Evolutionary conservation across 2,329 filamentous ascomycete species (phyloP), one percentile per base, ranked within the genome.

Genomic region (Coniochaeta ligniaria): DNA sequence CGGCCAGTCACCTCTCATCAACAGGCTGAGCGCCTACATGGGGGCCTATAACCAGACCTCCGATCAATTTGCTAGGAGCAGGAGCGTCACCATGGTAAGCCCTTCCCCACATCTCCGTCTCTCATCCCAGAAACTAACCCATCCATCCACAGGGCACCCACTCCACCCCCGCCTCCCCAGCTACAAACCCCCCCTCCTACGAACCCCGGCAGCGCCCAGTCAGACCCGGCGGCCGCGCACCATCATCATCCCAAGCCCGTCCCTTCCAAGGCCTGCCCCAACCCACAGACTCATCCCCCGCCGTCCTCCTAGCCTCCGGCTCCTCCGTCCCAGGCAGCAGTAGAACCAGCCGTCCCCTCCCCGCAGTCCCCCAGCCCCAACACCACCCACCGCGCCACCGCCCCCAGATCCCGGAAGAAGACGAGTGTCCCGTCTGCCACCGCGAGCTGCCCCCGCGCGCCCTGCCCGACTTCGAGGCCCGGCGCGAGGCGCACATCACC

Each of bases 361-460:
- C 47, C 2, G 47, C 47, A 2, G 47, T 52, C 2, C 47, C 47
- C 14, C 47, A 28, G 16, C 47, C 9, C 22, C 72, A 70, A 28
- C 77, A 75, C n/a, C n/a, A n/a, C n/a, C n/a, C n/a, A n/a, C n/a
- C n/a, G n/a, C n/a, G n/a, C n/a, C n/a, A n/a, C 4, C 78, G 77
- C 12, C 79, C 76, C 1, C 83, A 81, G 60, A 79, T 83, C 67
- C 78, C 80, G 6, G 90, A 93, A 70, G 90, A 92, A 69, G 90
- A 93, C 69, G 88, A 91, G 67, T 94, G 90, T 63, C 90, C 90
- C 0, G 83, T 93, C 52, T 94, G 90, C 67, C 89, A 90, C 68
- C 75, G 78, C 41, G 88, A 92, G 72, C 78, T 92, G 3, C 89
- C 90, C 0, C 81, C 84, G 1, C 76, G 78, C 20, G 72, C 71